phyloP scores from a whole-genome alignment of 225 moss, liverwort and hornwort genomes.

The Antitrichia curtipendula region DNA sequence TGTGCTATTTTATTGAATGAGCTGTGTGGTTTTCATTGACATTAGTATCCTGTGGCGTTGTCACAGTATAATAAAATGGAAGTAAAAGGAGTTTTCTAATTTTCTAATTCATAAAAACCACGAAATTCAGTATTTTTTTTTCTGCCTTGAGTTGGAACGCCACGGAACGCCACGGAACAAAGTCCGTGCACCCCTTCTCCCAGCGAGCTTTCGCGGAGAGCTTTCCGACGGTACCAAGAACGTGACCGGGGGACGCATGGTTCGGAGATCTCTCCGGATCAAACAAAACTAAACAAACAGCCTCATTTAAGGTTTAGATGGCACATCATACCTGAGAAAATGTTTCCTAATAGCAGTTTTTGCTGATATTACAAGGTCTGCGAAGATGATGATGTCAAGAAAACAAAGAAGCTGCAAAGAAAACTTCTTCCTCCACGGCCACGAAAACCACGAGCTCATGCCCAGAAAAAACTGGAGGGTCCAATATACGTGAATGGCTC shows the following conservation, averaged over 20 bases:
- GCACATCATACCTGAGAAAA: background rate
- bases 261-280: background rate
- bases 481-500: background rate
- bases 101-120: background rate
- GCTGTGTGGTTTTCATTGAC: background rate
- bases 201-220: background rate
- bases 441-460: constrained; percentile 9
- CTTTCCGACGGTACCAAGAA: too few species aligned
- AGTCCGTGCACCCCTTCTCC: background rate
- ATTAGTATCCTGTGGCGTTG: background rate
- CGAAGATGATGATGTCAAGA: constrained; percentile 86
- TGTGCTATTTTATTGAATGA: background rate
- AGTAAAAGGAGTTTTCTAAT: background rate
- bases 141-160: background rate
- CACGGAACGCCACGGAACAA: background rate
- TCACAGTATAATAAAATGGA: background rate
- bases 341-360: background rate
- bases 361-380: constrained; percentile 38
- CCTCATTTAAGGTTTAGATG: background rate
- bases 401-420: constrained; percentile 37
- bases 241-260: background rate
- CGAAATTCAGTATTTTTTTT: background rate
- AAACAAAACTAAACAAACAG: background rate
- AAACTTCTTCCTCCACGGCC: constrained; percentile 35
- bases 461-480: constrained; percentile 1